Evolutionary conservation across 179 eudicot genomes (phyloP).

Genomic region (Monotropa hypopitys): DNA sequence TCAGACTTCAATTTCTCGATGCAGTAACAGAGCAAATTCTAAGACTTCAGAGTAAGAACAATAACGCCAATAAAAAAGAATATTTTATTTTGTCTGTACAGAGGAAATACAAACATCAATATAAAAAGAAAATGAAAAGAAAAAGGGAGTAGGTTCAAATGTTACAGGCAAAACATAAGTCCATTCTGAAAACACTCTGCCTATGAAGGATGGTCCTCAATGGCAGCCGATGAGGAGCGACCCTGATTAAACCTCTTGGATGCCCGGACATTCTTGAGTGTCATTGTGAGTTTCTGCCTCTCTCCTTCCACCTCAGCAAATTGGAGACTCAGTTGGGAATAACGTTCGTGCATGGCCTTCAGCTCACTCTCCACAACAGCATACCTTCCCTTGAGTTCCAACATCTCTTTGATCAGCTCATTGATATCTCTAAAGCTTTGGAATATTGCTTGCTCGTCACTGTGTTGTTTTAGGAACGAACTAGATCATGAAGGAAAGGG

Average conservation of each 20-base stretch:
- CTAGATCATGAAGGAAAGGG: conserved; percentile 21
- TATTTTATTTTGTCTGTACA: conserved; percentile 13
- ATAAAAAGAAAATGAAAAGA: no score
- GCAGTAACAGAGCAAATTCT: no score
- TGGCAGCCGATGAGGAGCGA: conserved; percentile 19
- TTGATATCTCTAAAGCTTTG: conserved; percentile 89
- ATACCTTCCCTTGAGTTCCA: conserved; percentile 62
- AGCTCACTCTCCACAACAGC: conserved; percentile 54
- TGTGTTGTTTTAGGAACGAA: conserved; percentile 79
- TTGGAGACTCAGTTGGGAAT: conserved; percentile 79
- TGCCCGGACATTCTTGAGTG: conserved; percentile 54
- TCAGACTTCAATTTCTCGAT: no score
- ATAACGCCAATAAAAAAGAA: not conserved
- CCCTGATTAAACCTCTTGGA: conserved; percentile 28
- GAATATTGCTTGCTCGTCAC: conserved; percentile 75
- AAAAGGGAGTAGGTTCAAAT: not conserved
- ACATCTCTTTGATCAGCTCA: conserved; percentile 77
- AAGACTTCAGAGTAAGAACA: not conserved
- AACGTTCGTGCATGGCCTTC: conserved; percentile 75
- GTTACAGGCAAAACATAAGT: conserved; percentile 6
- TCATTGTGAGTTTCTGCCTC: conserved; percentile 77
- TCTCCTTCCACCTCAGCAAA: conserved; percentile 98
- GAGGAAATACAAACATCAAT: conserved; percentile 8
- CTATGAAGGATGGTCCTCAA: conserved; percentile 7
- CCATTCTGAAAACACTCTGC: not conserved